Evolutionary conservation across 495 filamentous ascomycete species (phyloP).

Genomic region (Umbilicaria muhlenbergii): DNA sequence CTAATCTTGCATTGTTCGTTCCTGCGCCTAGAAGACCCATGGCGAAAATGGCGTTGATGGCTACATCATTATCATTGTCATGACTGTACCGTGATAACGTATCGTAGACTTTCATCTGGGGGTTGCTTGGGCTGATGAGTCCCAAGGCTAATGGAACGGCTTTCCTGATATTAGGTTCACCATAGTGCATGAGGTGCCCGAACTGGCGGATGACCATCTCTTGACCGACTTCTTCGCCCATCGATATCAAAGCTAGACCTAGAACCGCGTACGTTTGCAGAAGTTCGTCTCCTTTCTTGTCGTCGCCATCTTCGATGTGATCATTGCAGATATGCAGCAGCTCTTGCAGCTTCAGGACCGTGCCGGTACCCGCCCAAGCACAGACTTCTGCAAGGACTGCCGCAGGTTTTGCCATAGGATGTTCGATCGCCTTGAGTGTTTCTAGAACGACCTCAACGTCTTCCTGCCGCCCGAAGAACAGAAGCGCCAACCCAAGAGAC

Average conservation of each 20-base stretch:
- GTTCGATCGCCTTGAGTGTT: constrained; percentile 86
- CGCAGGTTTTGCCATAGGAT: constrained; percentile 85
- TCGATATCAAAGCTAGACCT: constrained; percentile 83
- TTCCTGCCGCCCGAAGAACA: constrained; percentile 94
- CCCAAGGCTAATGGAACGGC: constrained; percentile 97
- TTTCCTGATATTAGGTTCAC: constrained; percentile 89
- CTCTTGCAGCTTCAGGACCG: constrained; percentile 91
- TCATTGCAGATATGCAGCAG: constrained; percentile 95
- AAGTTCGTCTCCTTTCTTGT: constrained; percentile 84
- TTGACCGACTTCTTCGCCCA: constrained; percentile 97
- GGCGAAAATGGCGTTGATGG: constrained; percentile 95
- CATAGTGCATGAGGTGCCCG: constrained; percentile 98
- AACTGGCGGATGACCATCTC: constrained; percentile 98
- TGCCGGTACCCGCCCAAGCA: constrained; percentile 93
- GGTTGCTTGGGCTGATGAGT: constrained; percentile 89
- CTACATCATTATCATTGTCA: constrained; percentile 98
- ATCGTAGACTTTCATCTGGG: constrained; percentile 99
- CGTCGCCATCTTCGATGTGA: constrained; percentile 79
- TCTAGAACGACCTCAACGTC: constrained; percentile 92
- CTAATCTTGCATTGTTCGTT: constrained; percentile 94
- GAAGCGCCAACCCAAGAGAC: constrained; percentile 79
- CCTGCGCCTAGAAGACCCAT: constrained; percentile 96
- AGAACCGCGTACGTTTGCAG: constrained; percentile 92
- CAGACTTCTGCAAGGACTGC: constrained; percentile 86
- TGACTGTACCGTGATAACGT: constrained; percentile 96